Percentiles rank a stretch among this genome's conserved stretches.
Evolutionary conservation across 805 yeast genomes (phyloP).

Genomic region (Saturnispora dispora): DNA sequence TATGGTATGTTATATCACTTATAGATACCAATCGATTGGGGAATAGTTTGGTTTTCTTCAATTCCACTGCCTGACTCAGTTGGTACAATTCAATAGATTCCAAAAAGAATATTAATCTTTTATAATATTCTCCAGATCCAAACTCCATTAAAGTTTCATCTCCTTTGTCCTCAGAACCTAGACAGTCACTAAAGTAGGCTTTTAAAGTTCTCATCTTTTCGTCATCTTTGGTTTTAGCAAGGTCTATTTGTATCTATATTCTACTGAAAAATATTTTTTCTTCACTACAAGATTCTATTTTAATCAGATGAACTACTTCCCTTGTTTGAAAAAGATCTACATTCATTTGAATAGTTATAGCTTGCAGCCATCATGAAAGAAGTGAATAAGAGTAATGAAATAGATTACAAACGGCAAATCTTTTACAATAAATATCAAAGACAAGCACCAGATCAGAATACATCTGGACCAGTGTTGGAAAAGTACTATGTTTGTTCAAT

Average conservation of each 20-base stretch:
- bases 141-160: neutral
- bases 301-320: neutral
- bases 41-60: neutral
- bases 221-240: neutral
- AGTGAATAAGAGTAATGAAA: slow-evolving; percentile 12
- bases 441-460: slow-evolving; percentile 25
- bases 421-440: slow-evolving; percentile 34
- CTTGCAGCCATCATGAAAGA: neutral
- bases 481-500: slow-evolving; percentile 38
- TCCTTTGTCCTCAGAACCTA: neutral
- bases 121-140: slow-evolving; percentile 8
- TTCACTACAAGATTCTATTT: neutral
- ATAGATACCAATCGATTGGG: slow-evolving; percentile 9
- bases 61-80: neutral
- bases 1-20: slow-evolving; percentile 16
- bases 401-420: slow-evolving; percentile 35
- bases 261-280: neutral
- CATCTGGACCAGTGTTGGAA: slow-evolving; percentile 24
- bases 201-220: slow-evolving; percentile 1
- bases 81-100: neutral
- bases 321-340: neutral
- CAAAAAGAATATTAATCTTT: neutral
- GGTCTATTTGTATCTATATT: neutral
- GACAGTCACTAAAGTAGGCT: neutral
- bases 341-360: too few species aligned